A percentile compares a stretch with the other conserved stretches of the same genome.
These are phyloP conservation scores for Leccinum aurantiacum DNA, from an alignment of 768 basidiomycete genomes.

Conservation along the genomic window DNA sequence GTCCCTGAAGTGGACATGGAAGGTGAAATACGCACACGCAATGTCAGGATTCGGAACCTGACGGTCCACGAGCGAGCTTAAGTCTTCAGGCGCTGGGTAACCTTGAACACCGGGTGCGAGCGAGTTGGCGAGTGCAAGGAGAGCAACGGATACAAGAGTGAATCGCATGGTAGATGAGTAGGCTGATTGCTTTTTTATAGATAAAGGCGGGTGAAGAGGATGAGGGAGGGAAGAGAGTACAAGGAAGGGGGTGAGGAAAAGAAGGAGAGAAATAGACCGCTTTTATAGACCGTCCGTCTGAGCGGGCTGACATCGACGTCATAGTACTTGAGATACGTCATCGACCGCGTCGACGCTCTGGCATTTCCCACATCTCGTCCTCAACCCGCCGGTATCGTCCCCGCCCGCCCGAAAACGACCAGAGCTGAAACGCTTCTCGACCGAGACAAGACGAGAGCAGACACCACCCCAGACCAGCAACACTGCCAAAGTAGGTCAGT, in stretches of 20 bases:
- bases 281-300: slow-evolving; percentile 23
- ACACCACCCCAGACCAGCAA: slow-evolving; percentile 60
- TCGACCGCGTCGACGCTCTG: slow-evolving; percentile 36
- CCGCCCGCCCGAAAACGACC: neutral
- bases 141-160: slow-evolving; percentile 16
- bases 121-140: slow-evolving; percentile 20
- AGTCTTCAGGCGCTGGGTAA: slow-evolving; percentile 12
- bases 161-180: slow-evolving; percentile 28
- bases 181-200: slow-evolving; percentile 19
- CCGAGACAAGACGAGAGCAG: slow-evolving; percentile 69
- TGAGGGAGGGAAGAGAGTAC: neutral
- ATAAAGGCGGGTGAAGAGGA: slow-evolving; percentile 12
- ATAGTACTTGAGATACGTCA: slow-evolving; percentile 15
- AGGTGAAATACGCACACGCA: slow-evolving; percentile 1
- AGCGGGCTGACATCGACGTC: slow-evolving; percentile 12
- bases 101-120: slow-evolving; percentile 17
- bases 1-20: neutral
- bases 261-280: neutral
- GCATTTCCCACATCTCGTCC: slow-evolving; percentile 63
- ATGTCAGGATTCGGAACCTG: rapidly evolving
- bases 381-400: slow-evolving; percentile 41
- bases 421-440: slow-evolving; percentile 33
- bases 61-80: slow-evolving; percentile 7
- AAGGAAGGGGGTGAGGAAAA: slow-evolving; percentile 15
- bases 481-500: slow-evolving; percentile 31